Evolutionary conservation across 1,139 yeast species (phyloP), one percentile per base, ranked within the genome.

Genomic region (Candida pseudoviswanathii): DNA sequence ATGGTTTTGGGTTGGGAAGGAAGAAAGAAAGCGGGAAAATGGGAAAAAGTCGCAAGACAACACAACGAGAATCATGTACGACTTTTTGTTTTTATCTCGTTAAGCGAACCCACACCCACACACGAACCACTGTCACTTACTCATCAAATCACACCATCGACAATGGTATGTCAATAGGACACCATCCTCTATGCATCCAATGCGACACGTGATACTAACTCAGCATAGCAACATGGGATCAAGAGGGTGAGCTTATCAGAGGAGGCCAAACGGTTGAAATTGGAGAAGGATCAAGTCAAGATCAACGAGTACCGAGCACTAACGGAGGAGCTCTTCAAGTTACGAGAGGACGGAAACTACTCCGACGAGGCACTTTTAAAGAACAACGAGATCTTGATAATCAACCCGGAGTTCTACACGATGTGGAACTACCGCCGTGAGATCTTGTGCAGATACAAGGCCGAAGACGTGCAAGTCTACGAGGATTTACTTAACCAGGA

Each of bases 351-450:
- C 0, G 53, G 66, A 7, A 54, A 59, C 0, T 78, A 73, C 55
- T 67, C 73, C 9, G 59, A 64, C 2, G 75, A 71, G 1, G 67
- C 82, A 1, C 73, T 91, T 38, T 71, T 74, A n/a, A 55, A 61
- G 16, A 70, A 77, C 2, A 78, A 88, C 0, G 70, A 73, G 30
- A 60, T 94, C 26, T 71, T 94, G 22, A 68, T 75, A 24, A 61
- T 80, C 51, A 91, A 92, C 59, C 97, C 97, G 0, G 98, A 95
- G 61, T 82, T 87, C 56, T 92, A 92, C 64, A 85, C 97, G 0
- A 77, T 82, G 1, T 95, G 99, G 99, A 94, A 94, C 64, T 87
- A 79, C 61, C 78, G 99, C 50, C 78, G 97, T 50, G 94, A 89
- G 55, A 82, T 88, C 2, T 67, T 92, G 30, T 45, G 60, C 4